Evolutionary conservation across 2,329 filamentous ascomycete species (phyloP), one percentile per base, ranked within the genome.

Genomic region (Lachnellula suecica): DNA sequence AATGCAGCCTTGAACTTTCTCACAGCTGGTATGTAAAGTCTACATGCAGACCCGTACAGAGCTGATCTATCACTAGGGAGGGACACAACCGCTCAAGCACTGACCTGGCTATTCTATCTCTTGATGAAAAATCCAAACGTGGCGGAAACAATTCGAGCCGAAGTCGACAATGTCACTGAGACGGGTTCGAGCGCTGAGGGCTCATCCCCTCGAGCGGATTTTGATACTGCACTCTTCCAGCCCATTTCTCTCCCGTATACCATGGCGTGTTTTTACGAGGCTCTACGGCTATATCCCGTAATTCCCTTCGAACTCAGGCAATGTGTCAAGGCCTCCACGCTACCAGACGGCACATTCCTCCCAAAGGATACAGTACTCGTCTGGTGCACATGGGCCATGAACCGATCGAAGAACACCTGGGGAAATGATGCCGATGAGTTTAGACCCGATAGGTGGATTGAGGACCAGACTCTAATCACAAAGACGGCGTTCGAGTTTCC

Each of bases 271-370:
- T 85, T 85, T 62, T 82, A 84, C 66, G 84, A 87, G 62, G 66
- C 79, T 2, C 69, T 87, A 2, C 77, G 84, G 4, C 71, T 87
- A 6, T 85, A 80, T 57, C 84, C 84, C 2, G 83, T 83, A 2
- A 79, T 87, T 24, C 84, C 84, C 1, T 82, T 87, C 54, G 84
- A 87, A 63, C 79, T 87, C 58, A 84, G 83, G 63, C 81, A 87
- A 66, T 76, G 76, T 54, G 74, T 76, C 22, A 64, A 71, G 47
- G 65, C 73, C 17, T 77, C 76, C 3, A 78, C 75, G 0, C 72
- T 87, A 2, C 83, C 83, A 0, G 83, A 86, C 59, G 82, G 81
- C 4, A 85, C 83, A 0, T 76, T 73, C 43, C 72, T 87, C 4
- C 81, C 82, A 0, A 64, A 68, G 24, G 65, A 71, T 11, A 73